phyloP scores from a whole-genome alignment of 306 rosid genomes.

The Canavalia gladiata region DNA sequence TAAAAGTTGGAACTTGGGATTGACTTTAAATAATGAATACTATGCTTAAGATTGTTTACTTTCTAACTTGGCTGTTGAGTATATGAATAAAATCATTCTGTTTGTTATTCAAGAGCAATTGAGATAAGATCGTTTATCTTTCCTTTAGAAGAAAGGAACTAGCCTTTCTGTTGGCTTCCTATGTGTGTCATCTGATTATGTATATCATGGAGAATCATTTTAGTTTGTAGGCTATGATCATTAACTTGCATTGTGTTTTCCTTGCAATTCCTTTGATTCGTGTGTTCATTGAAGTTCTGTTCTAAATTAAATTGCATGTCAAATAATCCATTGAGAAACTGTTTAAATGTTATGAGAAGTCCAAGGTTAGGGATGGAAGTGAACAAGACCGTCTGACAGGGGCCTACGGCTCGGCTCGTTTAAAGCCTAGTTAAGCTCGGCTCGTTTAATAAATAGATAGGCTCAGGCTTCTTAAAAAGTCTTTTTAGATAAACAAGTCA shows the following conservation, averaged over 20 bases:
- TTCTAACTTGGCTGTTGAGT: constrained; percentile 8
- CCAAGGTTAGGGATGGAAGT: too few relatives aligned
- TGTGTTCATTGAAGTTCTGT: constrained; percentile 16
- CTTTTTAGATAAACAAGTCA: too few relatives aligned
- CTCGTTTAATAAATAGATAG: too few relatives aligned
- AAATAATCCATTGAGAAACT: not conserved
- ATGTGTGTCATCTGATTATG: not conserved
- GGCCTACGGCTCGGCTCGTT: too few relatives aligned
- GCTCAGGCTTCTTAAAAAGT: too few relatives aligned
- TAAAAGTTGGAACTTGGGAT: not conserved
- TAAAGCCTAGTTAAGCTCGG: too few relatives aligned
- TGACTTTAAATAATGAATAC: not conserved
- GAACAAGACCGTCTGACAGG: too few relatives aligned
- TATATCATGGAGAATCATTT: constrained; percentile 6
- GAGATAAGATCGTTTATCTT: constrained; percentile 17
- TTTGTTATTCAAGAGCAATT: constrained; percentile 11
- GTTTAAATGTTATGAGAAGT: not conserved
- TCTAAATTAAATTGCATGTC: constrained; percentile 5
- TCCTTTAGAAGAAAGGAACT: constrained; percentile 24
- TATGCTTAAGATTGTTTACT: not conserved
- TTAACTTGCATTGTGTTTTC: constrained; percentile 16
- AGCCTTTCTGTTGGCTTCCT: constrained; percentile 5
- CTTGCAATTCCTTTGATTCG: constrained; percentile 13
- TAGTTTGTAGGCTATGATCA: not conserved
- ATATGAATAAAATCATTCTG: not conserved